Evolutionary conservation across 768 basidiomycete species (phyloP), one percentile per base, ranked within the genome.

Genomic region (Kwoniella sp.): DNA sequence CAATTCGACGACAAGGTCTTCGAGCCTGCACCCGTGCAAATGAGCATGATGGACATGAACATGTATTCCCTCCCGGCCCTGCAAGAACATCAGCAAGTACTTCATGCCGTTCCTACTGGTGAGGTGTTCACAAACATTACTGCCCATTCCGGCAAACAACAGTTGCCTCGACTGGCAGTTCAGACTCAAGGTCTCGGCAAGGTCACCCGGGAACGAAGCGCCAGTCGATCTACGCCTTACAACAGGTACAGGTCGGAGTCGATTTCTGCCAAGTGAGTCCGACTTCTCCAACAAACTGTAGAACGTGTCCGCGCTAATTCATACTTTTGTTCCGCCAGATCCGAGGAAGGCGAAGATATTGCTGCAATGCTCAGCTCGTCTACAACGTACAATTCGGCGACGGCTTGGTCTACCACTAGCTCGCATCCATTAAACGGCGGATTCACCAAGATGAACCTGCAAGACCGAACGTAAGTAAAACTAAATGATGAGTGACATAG

Each of bases 131-230:
- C 17, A 15, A 44, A 19, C 40, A 44, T 44, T 4, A 19, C 3
- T 19, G 40, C 40, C 40, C 7, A 44, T 19, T 9, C 8, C 3
- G 17, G 40, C 8, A 49, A 25, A 26, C 57, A 66, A 51, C 55
- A 55, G 37, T n/a, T 54, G 30, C 67, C 68, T 5, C 62, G 66
- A 49, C 40, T 69, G 5, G 68, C 68, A 15, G 55, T 68, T 1
- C 58, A 67, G 21, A 70, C 69, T 13, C 66, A 70, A 21, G 59
- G 60, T 26, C 33, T 69, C 1, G 71, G 71, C 29, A 53, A 67
- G 25, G 49, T 56, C 21, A 53, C 47, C 1, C 37, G 71, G 29
- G 29, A 58, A 15, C 19, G 69, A 25, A 69, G 69, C 44, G 27
- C 56, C 5, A 71, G 67, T 44, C 49, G 72, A 33, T 55, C 40